Evolutionary conservation across 805 yeast genomes (phyloP).

Genomic region (Candida mattraensis): DNA sequence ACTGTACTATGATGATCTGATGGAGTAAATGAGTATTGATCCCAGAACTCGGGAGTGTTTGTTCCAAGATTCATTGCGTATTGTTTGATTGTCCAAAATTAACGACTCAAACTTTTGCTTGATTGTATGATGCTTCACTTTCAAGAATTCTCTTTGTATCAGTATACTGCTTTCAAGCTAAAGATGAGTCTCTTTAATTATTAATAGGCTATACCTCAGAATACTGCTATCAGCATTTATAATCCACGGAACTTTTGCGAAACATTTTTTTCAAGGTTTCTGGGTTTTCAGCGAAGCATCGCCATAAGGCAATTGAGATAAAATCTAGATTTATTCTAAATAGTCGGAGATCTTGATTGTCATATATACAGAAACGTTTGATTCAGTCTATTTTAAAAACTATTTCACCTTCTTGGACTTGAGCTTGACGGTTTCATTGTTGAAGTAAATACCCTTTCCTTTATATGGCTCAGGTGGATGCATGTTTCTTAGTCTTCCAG

Average conservation of each 20-base stretch:
- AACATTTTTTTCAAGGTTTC: too few species aligned
- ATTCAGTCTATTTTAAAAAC: too few species aligned
- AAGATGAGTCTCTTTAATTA: too few species aligned
- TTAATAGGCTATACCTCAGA: too few species aligned
- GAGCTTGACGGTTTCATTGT: slow-evolving; percentile 85
- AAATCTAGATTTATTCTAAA: too few species aligned
- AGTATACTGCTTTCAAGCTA: too few species aligned
- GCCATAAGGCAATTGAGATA: too few species aligned
- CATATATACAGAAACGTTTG: too few species aligned
- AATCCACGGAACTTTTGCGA: too few species aligned
- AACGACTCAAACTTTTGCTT: slow-evolving; percentile 1
- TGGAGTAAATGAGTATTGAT: slow-evolving; percentile 4
- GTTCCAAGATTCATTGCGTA: slow-evolving; percentile 10
- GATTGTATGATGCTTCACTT: neutral
- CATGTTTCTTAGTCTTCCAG: slow-evolving; percentile 80
- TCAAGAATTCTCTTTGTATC: slow-evolving; percentile 1
- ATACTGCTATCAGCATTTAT: too few species aligned
- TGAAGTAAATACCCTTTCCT: slow-evolving; percentile 95
- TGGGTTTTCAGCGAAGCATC: too few species aligned
- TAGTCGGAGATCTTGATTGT: too few species aligned
- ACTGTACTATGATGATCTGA: neutral
- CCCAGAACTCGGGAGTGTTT: slow-evolving; percentile 12
- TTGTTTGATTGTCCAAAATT: neutral
- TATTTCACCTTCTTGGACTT: slow-evolving; percentile 94
- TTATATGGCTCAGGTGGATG: slow-evolving; percentile 98